phyloP scores from a whole-genome alignment of 495 filamentous ascomycete genomes.

The Trichoderma gamsii region DNA sequence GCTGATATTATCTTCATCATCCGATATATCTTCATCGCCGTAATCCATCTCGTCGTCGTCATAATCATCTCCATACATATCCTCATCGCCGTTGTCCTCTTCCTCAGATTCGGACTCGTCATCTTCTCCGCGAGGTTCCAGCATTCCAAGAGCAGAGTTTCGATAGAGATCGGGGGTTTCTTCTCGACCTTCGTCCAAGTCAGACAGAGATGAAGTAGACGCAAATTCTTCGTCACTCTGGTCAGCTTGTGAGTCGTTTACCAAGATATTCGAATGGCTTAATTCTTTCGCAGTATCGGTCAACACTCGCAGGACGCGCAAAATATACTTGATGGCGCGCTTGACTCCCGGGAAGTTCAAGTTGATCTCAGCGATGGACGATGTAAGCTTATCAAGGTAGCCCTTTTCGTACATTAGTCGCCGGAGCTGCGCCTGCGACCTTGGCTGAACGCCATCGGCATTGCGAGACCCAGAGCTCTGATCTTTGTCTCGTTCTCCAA shows the following conservation, averaged over 20 bases:
- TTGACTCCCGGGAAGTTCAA: constrained; percentile 90
- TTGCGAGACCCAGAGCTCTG: constrained; percentile 35
- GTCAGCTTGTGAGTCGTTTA: constrained; percentile 56
- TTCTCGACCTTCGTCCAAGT: constrained; percentile 81
- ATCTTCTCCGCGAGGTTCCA: constrained; percentile 62
- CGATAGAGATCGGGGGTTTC: constrained; percentile 96
- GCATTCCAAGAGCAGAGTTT: constrained; percentile 91
- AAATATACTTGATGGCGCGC: constrained; percentile 90
- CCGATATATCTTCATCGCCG: constrained; percentile 73
- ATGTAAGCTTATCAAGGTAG: constrained; percentile 78
- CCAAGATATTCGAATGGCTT: constrained; percentile 69
- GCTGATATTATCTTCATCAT: constrained; percentile 77
- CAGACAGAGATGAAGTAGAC: constrained; percentile 82
- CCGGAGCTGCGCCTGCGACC: constrained; percentile 67
- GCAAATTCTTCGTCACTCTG: constrained; percentile 82
- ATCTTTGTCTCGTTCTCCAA: constrained; percentile 66
- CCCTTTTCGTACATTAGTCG: constrained; percentile 98
- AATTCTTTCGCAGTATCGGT: constrained; percentile 81
- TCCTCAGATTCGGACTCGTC: constrained; percentile 70
- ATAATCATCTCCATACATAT: constrained; percentile 80
- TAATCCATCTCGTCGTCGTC: constrained; percentile 81
- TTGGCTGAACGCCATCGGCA: constrained; percentile 27
- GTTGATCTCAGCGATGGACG: constrained; percentile 93
- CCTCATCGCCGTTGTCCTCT: constrained; percentile 59
- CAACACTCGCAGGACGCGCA: constrained; percentile 78